Base-by-base conservation (phyloP, 2,329 filamentous ascomycete species). In the Chaetomiaceae sp. region DNA sequence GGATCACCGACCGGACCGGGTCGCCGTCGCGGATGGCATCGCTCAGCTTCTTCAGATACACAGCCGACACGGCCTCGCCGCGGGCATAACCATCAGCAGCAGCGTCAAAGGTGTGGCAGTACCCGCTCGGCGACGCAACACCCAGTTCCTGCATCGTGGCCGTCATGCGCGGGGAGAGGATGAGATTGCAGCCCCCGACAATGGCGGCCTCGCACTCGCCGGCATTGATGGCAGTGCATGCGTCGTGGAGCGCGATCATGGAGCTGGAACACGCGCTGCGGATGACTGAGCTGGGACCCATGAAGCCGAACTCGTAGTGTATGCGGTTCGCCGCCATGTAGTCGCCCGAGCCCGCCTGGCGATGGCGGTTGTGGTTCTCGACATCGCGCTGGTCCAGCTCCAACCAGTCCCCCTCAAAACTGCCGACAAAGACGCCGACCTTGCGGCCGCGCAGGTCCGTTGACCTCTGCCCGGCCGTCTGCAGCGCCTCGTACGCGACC, bases 41-140 rank as follows among this genome's bases (percentile, higher is more conserved):
- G 3, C 2, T 16, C 3, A 55, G 39, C 4, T 25, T 8, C 53
- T 58, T 54, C 14, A 58, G 8, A n/a, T 50, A 67, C 1, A 67
- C 63, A 7, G 59, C 50, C 2, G 42, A 39, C 13, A 54, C 41
- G 10, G 77, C 78, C 44, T 83, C 79, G 9, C 74, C 75, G 68
- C 75, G 66, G 0, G 66, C 73, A 57, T 77, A 81, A 0, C 77
- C 77, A 51, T 72, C 66, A 2, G 71, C 76, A 19, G 59, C 59
- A 2, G 58, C 55, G 10, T 48, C 43, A 30, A 54, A 54, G 1
- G 44, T 44, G 2, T 47, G 31, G 19, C 47, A 50, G 2, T 25
- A 37, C 7, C 21, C 31, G 4, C 47, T 43, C 2, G 47, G 51
- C 9, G 44, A 47, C n/a, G 48, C 17, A 8, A 51, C 19, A 3